These are phyloP conservation scores for Crithidia fasciculata DNA, from an alignment of 208 protist genomes.

Conservation along the genomic window DNA sequence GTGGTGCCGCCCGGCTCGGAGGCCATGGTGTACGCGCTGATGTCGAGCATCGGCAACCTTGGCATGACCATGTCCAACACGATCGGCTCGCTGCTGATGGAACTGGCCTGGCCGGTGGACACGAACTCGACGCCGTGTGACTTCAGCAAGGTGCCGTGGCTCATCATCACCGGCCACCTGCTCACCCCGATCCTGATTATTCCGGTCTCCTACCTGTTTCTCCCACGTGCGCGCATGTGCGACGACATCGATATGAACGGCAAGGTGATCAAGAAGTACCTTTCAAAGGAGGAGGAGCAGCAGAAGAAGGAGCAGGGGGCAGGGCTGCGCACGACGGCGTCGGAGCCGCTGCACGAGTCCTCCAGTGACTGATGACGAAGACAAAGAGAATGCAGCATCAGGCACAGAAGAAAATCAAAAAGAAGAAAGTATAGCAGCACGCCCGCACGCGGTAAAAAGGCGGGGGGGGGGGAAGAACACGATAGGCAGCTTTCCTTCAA, in stretches of 20 bases:
- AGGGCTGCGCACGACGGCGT: neutral
- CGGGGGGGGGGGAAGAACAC: neutral
- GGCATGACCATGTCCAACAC: conserved; percentile 43
- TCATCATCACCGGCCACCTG: conserved; percentile 67
- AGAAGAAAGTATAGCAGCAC: too few species aligned
- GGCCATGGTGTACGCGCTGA: conserved; percentile 67
- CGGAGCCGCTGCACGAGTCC: conserved; percentile 10
- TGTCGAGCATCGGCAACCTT: conserved; percentile 68
- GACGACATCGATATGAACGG: conserved; percentile 37
- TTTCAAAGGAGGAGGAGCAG: neutral
- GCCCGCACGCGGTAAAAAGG: too few species aligned
- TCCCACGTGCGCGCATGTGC: conserved; percentile 49
- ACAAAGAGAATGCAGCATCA: neutral
- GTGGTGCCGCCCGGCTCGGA: conserved; percentile 54
- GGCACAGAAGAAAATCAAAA: neutral
- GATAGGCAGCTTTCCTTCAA: too few species aligned
- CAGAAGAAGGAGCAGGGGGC: conserved; percentile 6
- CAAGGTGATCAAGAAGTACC: neutral
- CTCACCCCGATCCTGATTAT: conserved; percentile 49
- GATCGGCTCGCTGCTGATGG: conserved; percentile 56
- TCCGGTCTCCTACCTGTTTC: conserved; percentile 51
- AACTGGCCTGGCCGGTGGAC: conserved; percentile 42
- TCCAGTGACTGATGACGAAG: neutral
- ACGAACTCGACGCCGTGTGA: conserved; percentile 42
- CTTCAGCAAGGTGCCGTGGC: conserved; percentile 54